phyloP scores from a whole-genome alignment of 2,329 filamentous ascomycete genomes.

The Tolypocladium sp. region DNA sequence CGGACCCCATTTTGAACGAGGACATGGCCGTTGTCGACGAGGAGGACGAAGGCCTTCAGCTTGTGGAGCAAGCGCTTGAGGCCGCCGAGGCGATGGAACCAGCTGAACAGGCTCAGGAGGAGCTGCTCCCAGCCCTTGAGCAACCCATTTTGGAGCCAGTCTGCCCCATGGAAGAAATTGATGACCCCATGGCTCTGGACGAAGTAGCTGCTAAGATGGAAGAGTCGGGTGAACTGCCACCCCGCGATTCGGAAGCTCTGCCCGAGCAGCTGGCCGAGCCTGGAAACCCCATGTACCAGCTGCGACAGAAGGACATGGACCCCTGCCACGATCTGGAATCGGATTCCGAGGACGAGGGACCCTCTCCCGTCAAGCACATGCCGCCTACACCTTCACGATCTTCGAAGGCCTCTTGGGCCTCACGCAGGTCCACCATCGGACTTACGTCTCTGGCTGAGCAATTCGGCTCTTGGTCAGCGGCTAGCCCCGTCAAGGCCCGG shows the following conservation, averaged over 20 bases:
- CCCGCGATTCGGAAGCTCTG: background rate
- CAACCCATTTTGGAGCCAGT: background rate
- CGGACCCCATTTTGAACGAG: slow-evolving; percentile 27
- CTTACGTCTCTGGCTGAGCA: slow-evolving; percentile 57
- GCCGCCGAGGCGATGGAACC: background rate
- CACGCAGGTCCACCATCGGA: slow-evolving; percentile 29
- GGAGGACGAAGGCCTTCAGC: slow-evolving; percentile 5
- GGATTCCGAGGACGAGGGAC: slow-evolving; percentile 45
- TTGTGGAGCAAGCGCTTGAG: background rate
- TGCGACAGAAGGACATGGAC: slow-evolving; percentile 39
- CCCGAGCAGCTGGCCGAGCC: slow-evolving; percentile 1
- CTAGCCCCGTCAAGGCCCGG: slow-evolving; percentile 32
- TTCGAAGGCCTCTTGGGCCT: slow-evolving; percentile 2
- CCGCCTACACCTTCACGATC: slow-evolving; percentile 32
- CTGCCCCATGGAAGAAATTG: background rate
- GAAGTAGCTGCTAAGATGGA: slow-evolving; percentile 8
- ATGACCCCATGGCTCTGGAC: slow-evolving; percentile 15
- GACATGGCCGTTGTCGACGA: slow-evolving; percentile 22
- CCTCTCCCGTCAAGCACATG: slow-evolving; percentile 16
- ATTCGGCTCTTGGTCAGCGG: slow-evolving; percentile 53
- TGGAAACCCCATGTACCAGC: slow-evolving; percentile 18
- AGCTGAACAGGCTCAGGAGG: background rate
- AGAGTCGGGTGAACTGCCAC: slow-evolving; percentile 4
- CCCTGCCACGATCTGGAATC: slow-evolving; percentile 34
- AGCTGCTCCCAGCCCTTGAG: background rate